Conservation (phyloP, 805 yeast species). For the Saturnispora quitensis region DNA sequence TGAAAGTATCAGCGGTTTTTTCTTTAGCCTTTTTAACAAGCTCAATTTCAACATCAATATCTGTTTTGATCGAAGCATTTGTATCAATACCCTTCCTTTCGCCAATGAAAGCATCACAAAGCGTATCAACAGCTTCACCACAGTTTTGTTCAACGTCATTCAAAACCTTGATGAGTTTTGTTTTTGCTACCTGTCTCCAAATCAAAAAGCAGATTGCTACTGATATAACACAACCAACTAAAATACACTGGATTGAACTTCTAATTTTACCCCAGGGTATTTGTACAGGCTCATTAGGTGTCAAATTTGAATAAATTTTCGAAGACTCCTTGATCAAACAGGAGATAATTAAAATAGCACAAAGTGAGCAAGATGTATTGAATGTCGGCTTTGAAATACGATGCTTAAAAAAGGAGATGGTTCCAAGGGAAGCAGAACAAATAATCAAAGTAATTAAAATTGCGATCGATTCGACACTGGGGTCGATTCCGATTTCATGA, state of each 20-base stretch:
- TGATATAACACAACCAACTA: slow-evolving; percentile 51
- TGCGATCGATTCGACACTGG: neutral
- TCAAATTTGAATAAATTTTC: slow-evolving; percentile 45
- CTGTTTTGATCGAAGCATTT: slow-evolving; percentile 16
- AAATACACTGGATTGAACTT: slow-evolving; percentile 49
- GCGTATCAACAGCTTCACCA: slow-evolving; percentile 39
- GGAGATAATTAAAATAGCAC: slow-evolving; percentile 61
- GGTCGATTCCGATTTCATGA: neutral
- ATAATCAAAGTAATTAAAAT: slow-evolving; percentile 13
- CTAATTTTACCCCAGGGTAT: slow-evolving; percentile 47
- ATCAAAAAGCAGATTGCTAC: slow-evolving; percentile 51
- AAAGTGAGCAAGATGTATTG: slow-evolving; percentile 73
- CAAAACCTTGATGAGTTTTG: neutral
- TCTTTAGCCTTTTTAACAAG: slow-evolving; percentile 12
- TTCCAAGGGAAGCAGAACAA: slow-evolving; percentile 50
- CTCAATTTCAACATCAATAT: neutral
- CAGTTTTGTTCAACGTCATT: slow-evolving; percentile 29
- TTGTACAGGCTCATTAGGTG: slow-evolving; percentile 23
- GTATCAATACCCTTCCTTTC: slow-evolving; percentile 34
- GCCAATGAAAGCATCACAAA: slow-evolving; percentile 33
- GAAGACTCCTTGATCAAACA: slow-evolving; percentile 57
- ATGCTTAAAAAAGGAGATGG: slow-evolving; percentile 62
- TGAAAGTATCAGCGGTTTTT: slow-evolving; percentile 18
- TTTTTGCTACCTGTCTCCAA: slow-evolving; percentile 28
- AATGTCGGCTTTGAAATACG: slow-evolving; percentile 57